phyloP scores from a whole-genome alignment of 331 rosid genomes.

The Malus hybrid region DNA sequence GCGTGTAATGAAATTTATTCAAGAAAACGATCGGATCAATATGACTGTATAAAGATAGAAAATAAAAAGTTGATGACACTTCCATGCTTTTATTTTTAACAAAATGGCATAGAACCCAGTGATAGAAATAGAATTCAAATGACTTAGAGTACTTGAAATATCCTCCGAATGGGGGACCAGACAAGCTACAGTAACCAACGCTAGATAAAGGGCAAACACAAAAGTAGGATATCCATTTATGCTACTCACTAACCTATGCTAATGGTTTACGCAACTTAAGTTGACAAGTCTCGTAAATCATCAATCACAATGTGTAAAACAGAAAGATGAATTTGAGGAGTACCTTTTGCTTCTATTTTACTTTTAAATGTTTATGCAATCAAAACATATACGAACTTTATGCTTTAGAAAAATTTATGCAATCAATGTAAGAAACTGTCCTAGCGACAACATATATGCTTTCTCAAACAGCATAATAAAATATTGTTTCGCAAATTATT shows the following conservation, averaged over 20 bases:
- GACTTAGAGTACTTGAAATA: neutral
- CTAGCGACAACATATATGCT: neutral
- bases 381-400: neutral
- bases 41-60: no score
- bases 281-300: neutral
- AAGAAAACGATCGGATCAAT: no score
- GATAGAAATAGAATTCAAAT: neutral
- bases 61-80: neutral
- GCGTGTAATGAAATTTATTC: no score
- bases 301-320: neutral
- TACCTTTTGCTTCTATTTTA: neutral
- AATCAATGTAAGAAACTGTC: neutral
- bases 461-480: neutral
- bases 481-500: neutral
- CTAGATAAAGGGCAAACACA: neutral
- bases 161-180: neutral
- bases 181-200: neutral
- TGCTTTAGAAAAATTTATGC: neutral
- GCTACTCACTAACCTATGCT: neutral
- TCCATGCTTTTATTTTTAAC: neutral
- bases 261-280: neutral
- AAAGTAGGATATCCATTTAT: neutral
- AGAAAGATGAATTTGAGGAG: neutral
- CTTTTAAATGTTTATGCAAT: neutral
- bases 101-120: neutral